A percentile compares a stretch with the other conserved stretches of the same genome.
These are phyloP conservation scores for Sanghuangporus baumii DNA, from an alignment of 1,284 basidiomycete species.

Conservation along the genomic window DNA sequence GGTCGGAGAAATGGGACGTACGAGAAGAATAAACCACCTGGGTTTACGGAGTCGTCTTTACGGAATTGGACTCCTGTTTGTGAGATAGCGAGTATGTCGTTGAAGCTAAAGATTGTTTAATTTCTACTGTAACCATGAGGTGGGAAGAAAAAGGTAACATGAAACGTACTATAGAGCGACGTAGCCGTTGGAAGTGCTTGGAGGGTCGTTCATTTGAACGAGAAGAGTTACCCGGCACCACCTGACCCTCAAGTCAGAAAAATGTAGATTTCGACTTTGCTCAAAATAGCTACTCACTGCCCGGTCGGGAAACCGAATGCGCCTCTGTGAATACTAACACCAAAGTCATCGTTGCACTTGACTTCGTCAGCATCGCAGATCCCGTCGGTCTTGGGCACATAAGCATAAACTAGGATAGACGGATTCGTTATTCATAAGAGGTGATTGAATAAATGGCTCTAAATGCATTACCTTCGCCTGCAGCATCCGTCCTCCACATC, in stretches of 20 bases:
- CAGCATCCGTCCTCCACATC: constrained; percentile 40
- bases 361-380: constrained; percentile 24
- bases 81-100: constrained; percentile 46
- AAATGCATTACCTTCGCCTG: constrained; percentile 33
- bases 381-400: constrained; percentile 47
- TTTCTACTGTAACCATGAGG: background rate
- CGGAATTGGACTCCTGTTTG: constrained; percentile 50
- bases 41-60: constrained; percentile 35
- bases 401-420: constrained; percentile 49
- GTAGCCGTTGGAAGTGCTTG: constrained; percentile 50
- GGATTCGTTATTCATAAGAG: constrained; percentile 7
- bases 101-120: constrained; percentile 39
- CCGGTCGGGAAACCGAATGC: constrained; percentile 38
- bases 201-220: constrained; percentile 54
- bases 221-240: constrained; percentile 56
- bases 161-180: constrained; percentile 46
- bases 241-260: constrained; percentile 26
- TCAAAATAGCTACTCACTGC: constrained; percentile 36
- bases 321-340: constrained; percentile 37
- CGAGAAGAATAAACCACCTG: constrained; percentile 64
- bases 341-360: constrained; percentile 38
- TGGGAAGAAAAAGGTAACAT: background rate
- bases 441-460: background rate
- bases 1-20: constrained; percentile 28
- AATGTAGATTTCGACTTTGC: background rate